Evolutionary conservation across 441 rosid species (phyloP).

Genomic region (Croton laevigatus): DNA sequence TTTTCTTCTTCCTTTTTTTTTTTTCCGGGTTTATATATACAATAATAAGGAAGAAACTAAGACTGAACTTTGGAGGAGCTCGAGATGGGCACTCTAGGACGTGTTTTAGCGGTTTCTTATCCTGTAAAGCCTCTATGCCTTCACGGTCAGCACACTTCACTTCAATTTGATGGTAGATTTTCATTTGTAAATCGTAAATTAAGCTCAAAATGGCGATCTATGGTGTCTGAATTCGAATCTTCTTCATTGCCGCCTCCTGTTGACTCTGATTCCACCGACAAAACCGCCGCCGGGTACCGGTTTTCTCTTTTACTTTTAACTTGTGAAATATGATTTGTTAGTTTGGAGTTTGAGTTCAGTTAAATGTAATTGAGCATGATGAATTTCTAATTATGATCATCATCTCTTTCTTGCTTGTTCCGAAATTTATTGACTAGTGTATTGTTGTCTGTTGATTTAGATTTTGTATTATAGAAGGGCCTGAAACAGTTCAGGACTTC

Average conservation of each 20-base stretch:
- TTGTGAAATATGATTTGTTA: background rate
- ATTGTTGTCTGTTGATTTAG: constrained; percentile 36
- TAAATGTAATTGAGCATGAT: background rate
- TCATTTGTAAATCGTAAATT: constrained; percentile 24
- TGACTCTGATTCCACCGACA: constrained; percentile 60
- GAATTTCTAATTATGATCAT: background rate
- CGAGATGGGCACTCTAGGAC: constrained; percentile 49
- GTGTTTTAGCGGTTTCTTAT: constrained; percentile 52
- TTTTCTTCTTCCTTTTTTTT: too few species aligned
- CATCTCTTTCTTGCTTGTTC: background rate
- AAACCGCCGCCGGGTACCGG: constrained; percentile 42
- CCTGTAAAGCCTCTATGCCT: constrained; percentile 33
- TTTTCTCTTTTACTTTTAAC: background rate
- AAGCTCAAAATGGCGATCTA: constrained; percentile 47
- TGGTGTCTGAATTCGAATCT: constrained; percentile 56
- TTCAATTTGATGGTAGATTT: constrained; percentile 20
- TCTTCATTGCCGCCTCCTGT: constrained; percentile 44
- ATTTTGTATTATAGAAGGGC: constrained; percentile 97
- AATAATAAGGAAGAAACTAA: background rate
- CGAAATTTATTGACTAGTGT: background rate
- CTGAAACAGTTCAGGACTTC: constrained; percentile 90
- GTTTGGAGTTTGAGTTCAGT: too few species aligned
- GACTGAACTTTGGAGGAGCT: background rate
- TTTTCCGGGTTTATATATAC: background rate
- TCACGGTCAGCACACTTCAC: constrained; percentile 12